Base-by-base conservation (phyloP, 192 early-diverging fungal species). In the Entomortierella chlamydospora region DNA sequence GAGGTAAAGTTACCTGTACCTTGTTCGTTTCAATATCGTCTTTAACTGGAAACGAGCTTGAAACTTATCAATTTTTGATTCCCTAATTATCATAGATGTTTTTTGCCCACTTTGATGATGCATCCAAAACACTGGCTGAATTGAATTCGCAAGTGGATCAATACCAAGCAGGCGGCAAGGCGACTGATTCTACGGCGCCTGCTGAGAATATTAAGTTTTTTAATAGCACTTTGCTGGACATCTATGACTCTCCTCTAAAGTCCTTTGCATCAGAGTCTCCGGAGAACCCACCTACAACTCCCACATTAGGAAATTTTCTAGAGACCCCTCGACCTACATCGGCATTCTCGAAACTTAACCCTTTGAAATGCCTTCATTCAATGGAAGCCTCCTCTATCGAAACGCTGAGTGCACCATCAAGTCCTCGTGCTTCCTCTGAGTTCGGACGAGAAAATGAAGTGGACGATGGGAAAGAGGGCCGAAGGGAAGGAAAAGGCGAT, bases 71-170 rank as follows among this genome's bases (percentile, higher is more conserved):
- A n/a, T n/a, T n/a, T n/a, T n/a, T n/a, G n/a, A n/a, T n/a, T n/a
- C n/a, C n/a, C n/a, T n/a, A n/a, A n/a, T n/a, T 53, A n/a, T 31
- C 7, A 11, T 61, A 89, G 88, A 91, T 87, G 52, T 88, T 83
- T 33, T 92, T 92, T 68, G 84, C 90, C 2, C 89, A 90, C 74
- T 90, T 92, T 50, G 64, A 81, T 22, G 84, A 92, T 73, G 87
- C 81, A n/a, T 61, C 81, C 8, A 39, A 52, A 20, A 73, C 84
- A 4, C 59, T 64, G 55, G 42, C 81, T 26, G 25, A 55, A 18
- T 42, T 89, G 4, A 43, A 65, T 26, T 22, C 18, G 5, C 61
- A 66, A 45, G 76, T 83, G 73, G 51, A 79, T 29, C 52, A 47
- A 12, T 74, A 29, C 39, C 67, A 3, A 42, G 29, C 33, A n/a